These are phyloP conservation scores for Neurospora sp. DNA, from an alignment of 495 filamentous ascomycete genomes.

Conservation along the genomic window DNA sequence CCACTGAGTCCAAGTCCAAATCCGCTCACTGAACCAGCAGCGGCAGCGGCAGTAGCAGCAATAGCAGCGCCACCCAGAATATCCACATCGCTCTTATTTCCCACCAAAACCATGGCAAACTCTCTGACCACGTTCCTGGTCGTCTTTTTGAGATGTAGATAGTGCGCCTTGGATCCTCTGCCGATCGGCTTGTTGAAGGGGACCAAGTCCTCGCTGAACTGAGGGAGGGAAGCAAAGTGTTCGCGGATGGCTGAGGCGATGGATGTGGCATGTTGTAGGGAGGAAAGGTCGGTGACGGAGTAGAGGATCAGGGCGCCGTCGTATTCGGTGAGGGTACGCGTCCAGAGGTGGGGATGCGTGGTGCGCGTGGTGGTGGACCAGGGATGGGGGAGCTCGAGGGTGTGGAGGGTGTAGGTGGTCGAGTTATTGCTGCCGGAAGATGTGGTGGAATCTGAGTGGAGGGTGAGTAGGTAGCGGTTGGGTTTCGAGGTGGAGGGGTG, in stretches of 20 bases:
- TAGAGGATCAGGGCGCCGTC: constrained; percentile 30
- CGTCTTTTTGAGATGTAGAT: background rate
- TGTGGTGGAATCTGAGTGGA: constrained; percentile 10
- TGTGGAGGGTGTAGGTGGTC: constrained; percentile 25
- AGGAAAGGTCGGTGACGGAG: constrained; percentile 23
- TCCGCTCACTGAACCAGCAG: background rate
- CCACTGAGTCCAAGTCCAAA: background rate
- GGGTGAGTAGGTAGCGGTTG: constrained; percentile 24
- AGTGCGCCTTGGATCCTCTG: background rate
- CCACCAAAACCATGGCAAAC: constrained; percentile 29
- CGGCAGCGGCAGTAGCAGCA: background rate
- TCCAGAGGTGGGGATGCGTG: constrained; percentile 7
- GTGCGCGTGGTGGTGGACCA: background rate
- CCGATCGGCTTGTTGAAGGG: background rate
- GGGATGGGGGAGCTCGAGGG: constrained; percentile 28
- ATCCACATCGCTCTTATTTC: constrained; percentile 24
- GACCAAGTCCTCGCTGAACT: background rate
- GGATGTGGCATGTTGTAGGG: constrained; percentile 19
- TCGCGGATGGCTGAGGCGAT: constrained; percentile 24
- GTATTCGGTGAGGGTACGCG: constrained; percentile 28
- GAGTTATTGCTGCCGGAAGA: background rate
- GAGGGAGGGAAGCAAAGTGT: constrained; percentile 5
- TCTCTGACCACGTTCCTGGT: constrained; percentile 1
- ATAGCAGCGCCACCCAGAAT: background rate
- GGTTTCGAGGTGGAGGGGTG: constrained; percentile 16